Evolutionary conservation across 1,284 basidiomycete species (phyloP).

Genomic region (Afroboletus lepidellus): DNA sequence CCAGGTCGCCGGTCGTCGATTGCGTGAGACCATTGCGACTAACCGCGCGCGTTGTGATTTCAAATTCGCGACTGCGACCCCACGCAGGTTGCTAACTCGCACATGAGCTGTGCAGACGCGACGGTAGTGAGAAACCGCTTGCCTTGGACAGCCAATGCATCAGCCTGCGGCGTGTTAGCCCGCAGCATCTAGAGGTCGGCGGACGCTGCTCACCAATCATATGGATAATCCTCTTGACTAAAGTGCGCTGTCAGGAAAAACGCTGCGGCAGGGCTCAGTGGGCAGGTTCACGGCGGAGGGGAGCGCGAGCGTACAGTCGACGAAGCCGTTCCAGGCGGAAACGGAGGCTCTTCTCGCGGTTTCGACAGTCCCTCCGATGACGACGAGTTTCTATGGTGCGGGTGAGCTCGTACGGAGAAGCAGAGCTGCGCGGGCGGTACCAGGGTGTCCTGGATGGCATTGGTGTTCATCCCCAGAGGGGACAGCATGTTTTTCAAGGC

Average conservation of each 20-base stretch:
- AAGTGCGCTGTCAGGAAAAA: conserved; percentile 87
- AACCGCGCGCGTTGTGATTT: conserved; percentile 76
- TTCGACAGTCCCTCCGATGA: conserved; percentile 77
- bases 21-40: conserved; percentile 60
- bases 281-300: background rate
- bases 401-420: background rate
- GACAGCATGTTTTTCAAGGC: conserved; percentile 58
- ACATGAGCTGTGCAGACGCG: conserved; percentile 16
- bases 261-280: conserved; percentile 43
- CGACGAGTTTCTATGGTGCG: conserved; percentile 63
- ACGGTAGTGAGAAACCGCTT: conserved; percentile 8
- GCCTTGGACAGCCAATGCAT: conserved; percentile 86
- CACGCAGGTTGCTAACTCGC: conserved; percentile 71
- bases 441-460: conserved; percentile 61
- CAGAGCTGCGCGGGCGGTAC: conserved; percentile 34
- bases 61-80: conserved; percentile 81
- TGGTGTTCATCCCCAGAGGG: conserved; percentile 56
- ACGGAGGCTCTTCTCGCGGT: conserved; percentile 71
- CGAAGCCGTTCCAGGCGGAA: conserved; percentile 82
- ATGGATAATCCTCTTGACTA: conserved; percentile 80
- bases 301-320: conserved; percentile 61
- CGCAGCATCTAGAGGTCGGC: conserved; percentile 6
- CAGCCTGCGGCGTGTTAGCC: conserved; percentile 48
- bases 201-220: conserved; percentile 59
- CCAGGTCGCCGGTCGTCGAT: conserved; percentile 69